Percentiles rank a stretch among this genome's conserved stretches.
Conservation (phyloP, 495 filamentous ascomycete species). For the Xylaria telfairii region DNA sequence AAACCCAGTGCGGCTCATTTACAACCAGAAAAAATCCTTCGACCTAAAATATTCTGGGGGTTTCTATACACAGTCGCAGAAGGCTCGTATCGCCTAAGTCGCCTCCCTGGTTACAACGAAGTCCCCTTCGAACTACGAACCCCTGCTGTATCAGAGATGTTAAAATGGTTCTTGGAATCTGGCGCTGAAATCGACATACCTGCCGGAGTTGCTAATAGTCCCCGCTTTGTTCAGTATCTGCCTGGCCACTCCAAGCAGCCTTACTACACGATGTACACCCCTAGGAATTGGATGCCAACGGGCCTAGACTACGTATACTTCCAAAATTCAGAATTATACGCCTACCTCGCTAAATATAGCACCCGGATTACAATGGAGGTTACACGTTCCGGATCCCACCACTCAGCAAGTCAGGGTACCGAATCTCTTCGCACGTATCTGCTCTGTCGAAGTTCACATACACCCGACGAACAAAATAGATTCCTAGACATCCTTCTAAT, state of each 20-base stretch:
- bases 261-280: background rate
- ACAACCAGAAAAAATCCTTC: background rate
- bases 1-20: background rate
- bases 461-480: background rate
- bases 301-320: background rate
- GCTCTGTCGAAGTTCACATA: background rate
- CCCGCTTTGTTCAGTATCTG: too few relatives aligned
- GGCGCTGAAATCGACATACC: background rate
- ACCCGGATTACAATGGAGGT: background rate
- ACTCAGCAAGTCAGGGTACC: background rate
- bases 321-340: background rate
- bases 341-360: background rate
- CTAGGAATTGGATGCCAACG: background rate
- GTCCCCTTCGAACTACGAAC: background rate
- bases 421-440: background rate
- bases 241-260: too few relatives aligned
- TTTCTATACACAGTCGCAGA: background rate
- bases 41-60: background rate
- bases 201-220: background rate
- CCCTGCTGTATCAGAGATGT: background rate
- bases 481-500: background rate
- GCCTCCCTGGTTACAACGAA: rapidly evolving
- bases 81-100: background rate
- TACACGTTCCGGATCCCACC: background rate
- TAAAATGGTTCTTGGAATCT: background rate